Percentiles rank a stretch among this genome's conserved stretches.
phyloP scores from a whole-genome alignment of 495 filamentous ascomycete species.

The Platismatia glauca region DNA sequence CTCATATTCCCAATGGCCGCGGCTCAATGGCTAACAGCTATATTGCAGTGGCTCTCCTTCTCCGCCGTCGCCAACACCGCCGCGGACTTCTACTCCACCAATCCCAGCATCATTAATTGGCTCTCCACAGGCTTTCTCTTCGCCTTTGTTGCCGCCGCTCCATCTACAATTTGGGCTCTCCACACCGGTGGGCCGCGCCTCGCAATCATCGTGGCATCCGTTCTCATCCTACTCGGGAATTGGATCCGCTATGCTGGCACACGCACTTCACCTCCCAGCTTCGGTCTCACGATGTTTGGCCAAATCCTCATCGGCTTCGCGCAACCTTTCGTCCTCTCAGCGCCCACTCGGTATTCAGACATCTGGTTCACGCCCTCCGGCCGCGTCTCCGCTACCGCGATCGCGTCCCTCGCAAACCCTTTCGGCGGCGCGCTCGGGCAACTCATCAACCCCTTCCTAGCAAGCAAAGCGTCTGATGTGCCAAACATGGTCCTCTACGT shows the following conservation, averaged over 20 bases:
- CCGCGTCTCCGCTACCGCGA: slow-evolving; percentile 77
- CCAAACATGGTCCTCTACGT: slow-evolving; percentile 81
- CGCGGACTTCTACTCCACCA: slow-evolving; percentile 64
- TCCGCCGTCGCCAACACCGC: slow-evolving; percentile 72
- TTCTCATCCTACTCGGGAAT: slow-evolving; percentile 71
- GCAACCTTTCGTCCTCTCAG: slow-evolving; percentile 85
- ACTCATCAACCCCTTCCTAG: slow-evolving; percentile 72
- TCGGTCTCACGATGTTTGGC: slow-evolving; percentile 82
- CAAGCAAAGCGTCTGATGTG: slow-evolving; percentile 49
- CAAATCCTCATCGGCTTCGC: slow-evolving; percentile 84
- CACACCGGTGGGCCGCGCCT: slow-evolving; percentile 70
- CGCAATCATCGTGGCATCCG: slow-evolving; percentile 63
- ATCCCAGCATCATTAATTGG: slow-evolving; percentile 82
- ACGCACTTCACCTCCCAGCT: slow-evolving; percentile 43
- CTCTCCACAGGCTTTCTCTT: slow-evolving; percentile 80
- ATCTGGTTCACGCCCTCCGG: slow-evolving; percentile 86
- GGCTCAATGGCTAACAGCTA: background rate
- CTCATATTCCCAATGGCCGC: background rate
- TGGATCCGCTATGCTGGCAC: slow-evolving; percentile 89
- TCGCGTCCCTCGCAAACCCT: slow-evolving; percentile 78
- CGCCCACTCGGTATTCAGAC: slow-evolving; percentile 85
- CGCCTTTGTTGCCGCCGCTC: slow-evolving; percentile 64
- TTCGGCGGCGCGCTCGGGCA: slow-evolving; percentile 83
- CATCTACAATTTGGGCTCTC: slow-evolving; percentile 66
- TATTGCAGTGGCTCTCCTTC: slow-evolving; percentile 81